Evolutionary conservation across 192 early-diverging fungal species (phyloP).

Genomic region (Endogone sp.): DNA sequence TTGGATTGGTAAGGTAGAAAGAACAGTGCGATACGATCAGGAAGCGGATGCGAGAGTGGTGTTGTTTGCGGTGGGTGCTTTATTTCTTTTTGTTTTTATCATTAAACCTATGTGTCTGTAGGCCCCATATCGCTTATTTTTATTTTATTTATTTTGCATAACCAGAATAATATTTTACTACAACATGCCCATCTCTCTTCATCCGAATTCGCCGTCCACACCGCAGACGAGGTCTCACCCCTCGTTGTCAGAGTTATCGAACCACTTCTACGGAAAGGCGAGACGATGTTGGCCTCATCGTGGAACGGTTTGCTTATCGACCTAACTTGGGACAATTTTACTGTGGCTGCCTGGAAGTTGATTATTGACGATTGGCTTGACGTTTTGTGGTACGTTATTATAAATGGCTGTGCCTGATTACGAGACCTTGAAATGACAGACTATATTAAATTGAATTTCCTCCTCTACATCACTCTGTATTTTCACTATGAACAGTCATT

Average conservation of each 20-base stretch:
- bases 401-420: too few species aligned
- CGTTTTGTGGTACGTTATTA: conserved; percentile 25
- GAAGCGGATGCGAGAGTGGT: neutral
- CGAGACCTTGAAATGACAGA: neutral
- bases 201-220: neutral
- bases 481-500: conserved; percentile 13
- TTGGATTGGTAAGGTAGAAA: neutral
- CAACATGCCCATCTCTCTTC: neutral
- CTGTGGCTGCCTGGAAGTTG: conserved; percentile 46
- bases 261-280: neutral
- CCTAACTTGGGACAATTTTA: neutral
- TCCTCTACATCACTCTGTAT: neutral
- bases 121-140: too few species aligned
- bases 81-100: too few species aligned
- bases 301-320: neutral
- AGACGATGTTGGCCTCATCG: neutral
- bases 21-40: neutral
- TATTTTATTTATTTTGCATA: too few species aligned
- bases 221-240: neutral
- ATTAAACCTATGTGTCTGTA: too few species aligned
- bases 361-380: conserved; percentile 50
- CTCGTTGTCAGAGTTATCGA: neutral
- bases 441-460: neutral
- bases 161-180: neutral
- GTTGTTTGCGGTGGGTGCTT: neutral